Evolutionary conservation across 768 basidiomycete genomes (phyloP), one percentile per base, ranked within the genome.

Genomic region (Rhodotorula babjevae): DNA sequence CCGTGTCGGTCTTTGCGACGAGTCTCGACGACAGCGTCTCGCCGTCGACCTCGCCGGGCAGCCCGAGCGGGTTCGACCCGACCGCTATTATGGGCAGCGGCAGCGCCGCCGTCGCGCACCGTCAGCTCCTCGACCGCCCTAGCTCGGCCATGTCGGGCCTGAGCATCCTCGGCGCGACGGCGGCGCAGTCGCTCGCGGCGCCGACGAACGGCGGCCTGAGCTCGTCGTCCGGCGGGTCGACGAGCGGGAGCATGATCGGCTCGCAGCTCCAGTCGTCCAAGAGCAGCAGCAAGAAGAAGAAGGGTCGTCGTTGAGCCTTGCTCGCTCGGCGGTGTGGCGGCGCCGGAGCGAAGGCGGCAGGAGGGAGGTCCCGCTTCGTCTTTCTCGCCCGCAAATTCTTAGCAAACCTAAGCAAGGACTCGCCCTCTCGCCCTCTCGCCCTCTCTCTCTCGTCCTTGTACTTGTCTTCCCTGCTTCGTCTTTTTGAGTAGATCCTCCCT

Each of bases 201-300:
- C 44, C 65, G 57, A 29, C 47, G 25, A 59, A 66, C 25, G 47
- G 19, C 29, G 29, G 42, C 42, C 7, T 25, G 0, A 57, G 65
- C 46, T 60, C 59, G 19, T 56, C 63, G 5, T 58, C 55, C 11
- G 21, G 11, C 8, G 64, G 47, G 11, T 42, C 53, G n/a, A 53
- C 55, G 12, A 27, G 52, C n/a, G 59, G 55, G 2, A 33, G 55
- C 15, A 25, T 52, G 50, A 27, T 25, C 50, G 50, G 50, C 50
- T 46, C 44, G 14, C 18, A 12, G 44, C 2, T 18, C 14, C 18
- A 3, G 44, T 46, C 44, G 18, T 46, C 44, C 14, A 46, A 46
- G 44, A n/a, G 42, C 29, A 53, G 53, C 16, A 52, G n/a, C n/a
- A n/a, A 36, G 29, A 67, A 63, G 71, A 72, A 60, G 65, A 72